These are phyloP conservation scores for Suhomyces choctaworum DNA, from an alignment of 1,139 yeast species.

Conservation along the genomic window DNA sequence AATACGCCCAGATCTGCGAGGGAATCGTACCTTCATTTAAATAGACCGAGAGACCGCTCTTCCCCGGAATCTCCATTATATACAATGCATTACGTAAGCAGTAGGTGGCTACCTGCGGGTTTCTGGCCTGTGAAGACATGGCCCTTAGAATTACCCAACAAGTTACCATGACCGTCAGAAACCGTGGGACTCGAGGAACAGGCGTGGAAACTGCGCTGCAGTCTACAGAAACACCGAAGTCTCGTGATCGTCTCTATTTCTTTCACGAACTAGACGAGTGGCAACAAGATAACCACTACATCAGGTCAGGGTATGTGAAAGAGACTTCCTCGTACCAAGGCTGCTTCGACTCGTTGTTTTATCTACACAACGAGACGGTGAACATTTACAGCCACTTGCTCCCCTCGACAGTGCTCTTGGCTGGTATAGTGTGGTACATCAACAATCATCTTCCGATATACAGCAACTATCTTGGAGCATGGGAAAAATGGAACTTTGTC, in stretches of 20 bases:
- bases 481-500: conserved; percentile 42
- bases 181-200: neutral
- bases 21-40: conserved; percentile 40
- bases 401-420: conserved; percentile 55
- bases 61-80: too few relatives aligned
- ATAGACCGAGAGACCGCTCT: conserved; percentile 2
- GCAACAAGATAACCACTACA: conserved; percentile 86
- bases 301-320: conserved; percentile 71
- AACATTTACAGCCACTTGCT: conserved; percentile 80
- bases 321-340: conserved; percentile 56
- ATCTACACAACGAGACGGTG: conserved; percentile 81
- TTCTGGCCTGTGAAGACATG: too few relatives aligned
- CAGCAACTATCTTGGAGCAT: conserved; percentile 41
- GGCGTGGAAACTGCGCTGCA: neutral
- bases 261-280: conserved; percentile 64
- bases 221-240: neutral
- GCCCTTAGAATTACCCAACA: neutral
- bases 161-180: neutral
- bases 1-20: conserved; percentile 35
- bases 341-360: conserved; percentile 58
- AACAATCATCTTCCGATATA: conserved; percentile 38
- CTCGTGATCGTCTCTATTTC: conserved; percentile 16
- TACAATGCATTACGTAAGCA: too few relatives aligned
- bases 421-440: conserved; percentile 24
- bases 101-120: too few relatives aligned